Conservation (phyloP, 208 protist genomes). For the Endotrypanum monterogeii region DNA sequence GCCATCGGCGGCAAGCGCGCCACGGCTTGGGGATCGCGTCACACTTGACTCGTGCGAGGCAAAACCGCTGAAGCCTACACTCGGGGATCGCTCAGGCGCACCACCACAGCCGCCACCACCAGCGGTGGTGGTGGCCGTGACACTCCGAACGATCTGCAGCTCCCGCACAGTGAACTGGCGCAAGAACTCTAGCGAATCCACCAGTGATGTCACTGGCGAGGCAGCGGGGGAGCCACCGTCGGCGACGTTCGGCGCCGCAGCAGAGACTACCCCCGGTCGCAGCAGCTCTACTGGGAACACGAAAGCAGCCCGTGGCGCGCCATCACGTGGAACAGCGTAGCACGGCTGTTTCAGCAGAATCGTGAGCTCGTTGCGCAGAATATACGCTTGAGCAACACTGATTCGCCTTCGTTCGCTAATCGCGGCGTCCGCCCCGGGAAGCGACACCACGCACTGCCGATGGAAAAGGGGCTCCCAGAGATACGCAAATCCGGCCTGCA, state of each 20-base stretch:
- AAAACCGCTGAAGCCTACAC: constrained; percentile 11
- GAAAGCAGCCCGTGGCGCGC: constrained; percentile 17
- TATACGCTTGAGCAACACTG: constrained; percentile 17
- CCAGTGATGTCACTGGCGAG: neutral
- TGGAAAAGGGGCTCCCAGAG: constrained; percentile 23
- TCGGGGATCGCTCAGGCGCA: constrained; percentile 22
- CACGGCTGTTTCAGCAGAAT: constrained; percentile 17
- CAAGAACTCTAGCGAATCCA: constrained; percentile 55
- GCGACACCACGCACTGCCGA: constrained; percentile 20
- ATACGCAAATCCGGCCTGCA: constrained; percentile 54
- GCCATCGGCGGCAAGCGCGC: constrained; percentile 21
- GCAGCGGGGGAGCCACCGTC: neutral
- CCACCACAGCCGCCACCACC: neutral
- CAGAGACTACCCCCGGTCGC: neutral
- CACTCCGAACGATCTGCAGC: constrained; percentile 52
- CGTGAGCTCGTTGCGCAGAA: constrained; percentile 23
- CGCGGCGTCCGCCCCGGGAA: constrained; percentile 6
- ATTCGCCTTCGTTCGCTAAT: constrained; percentile 19
- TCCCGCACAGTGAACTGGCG: constrained; percentile 65
- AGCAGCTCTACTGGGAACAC: constrained; percentile 29
- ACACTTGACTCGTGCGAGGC: constrained; percentile 47
- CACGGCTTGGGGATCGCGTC: constrained; percentile 35
- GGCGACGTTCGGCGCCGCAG: neutral
- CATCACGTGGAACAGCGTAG: constrained; percentile 29
- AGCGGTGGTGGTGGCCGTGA: constrained; percentile 14